Evolutionary conservation across 2,329 filamentous ascomycete genomes (phyloP), one percentile per base, ranked within the genome.

Genomic region (Arthroderma uncinatum): DNA sequence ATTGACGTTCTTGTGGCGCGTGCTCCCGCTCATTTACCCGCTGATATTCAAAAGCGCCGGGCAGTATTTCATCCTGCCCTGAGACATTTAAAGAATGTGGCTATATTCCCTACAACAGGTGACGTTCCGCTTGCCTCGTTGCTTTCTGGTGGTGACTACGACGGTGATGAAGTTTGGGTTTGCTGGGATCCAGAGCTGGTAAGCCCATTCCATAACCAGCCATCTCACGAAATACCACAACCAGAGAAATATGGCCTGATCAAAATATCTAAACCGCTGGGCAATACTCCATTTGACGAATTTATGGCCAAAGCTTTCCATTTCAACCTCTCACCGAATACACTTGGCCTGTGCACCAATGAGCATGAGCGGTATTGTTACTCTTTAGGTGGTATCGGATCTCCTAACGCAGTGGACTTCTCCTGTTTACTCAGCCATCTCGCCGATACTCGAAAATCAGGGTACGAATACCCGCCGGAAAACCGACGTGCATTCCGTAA

Each of bases 131-230:
- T 82, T 0, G 82, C 81, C 0, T 74, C 74, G n/a, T 79, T 81
- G 64, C 68, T 85, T 0, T 82, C 82, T 23, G 82, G 82, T 4
- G 82, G 82, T 7, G 82, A 85, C 63, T 85, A 84, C 58, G 82
- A 85, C 61, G 82, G 82, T 0, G 82, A 85, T 57, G 76, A 68
- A 2, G 72, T 81, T 28, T 84, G 81, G 79, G 65, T 82, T 0
- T 82, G 79, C 63, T 85, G 81, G 80, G 81, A 84, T 54, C 68
- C 71, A 2, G 66, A 67, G 4, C 72, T 85, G 0, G 78, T 80
- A 0, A 58, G 66, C 0, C 70, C 68, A 0, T 85, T 85, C 64
- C 59, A 63, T 2, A 84, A 84, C 63, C 76, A 78, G 0, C 71
- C 74, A 2, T 69, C 78, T 21, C 37, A 58, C 7, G 48, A 66